phyloP scores from a whole-genome alignment of 768 basidiomycete species.

The Sporobolomyces roseus region DNA sequence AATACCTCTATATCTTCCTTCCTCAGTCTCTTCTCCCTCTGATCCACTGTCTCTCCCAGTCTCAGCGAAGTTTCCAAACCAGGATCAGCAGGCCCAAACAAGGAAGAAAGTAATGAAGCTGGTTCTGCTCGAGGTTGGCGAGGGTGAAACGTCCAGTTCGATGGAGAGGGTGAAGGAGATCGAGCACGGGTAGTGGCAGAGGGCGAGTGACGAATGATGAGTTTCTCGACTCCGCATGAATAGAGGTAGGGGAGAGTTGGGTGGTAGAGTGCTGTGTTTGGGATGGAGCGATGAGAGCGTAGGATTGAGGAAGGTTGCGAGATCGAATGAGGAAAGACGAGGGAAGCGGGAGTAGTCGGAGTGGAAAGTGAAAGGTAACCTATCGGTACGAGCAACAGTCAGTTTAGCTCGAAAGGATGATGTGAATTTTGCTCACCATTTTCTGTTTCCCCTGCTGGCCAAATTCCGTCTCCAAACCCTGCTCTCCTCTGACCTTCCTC shows the following conservation, averaged over 20 bases:
- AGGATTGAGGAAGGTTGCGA: constrained; percentile 2
- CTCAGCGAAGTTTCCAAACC: neutral
- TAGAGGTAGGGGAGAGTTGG: constrained; percentile 64
- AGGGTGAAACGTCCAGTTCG: neutral
- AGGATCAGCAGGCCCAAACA: neutral
- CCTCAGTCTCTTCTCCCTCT: constrained; percentile 5
- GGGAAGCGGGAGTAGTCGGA: neutral
- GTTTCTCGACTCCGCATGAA: constrained; percentile 66
- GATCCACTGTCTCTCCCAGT: neutral
- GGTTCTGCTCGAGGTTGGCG: neutral
- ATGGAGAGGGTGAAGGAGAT: neutral
- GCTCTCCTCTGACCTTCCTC: constrained; percentile 49
- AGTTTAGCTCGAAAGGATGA: constrained; percentile 39
- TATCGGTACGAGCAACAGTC: neutral
- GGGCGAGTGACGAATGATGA: constrained; percentile 25
- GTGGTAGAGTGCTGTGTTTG: constrained; percentile 70
- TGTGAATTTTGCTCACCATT: neutral
- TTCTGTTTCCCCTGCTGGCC: neutral
- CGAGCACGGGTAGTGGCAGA: neutral
- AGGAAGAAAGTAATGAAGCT: neutral
- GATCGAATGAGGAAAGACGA: constrained; percentile 20
- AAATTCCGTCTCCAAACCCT: constrained; percentile 49
- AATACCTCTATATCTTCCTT: constrained; percentile 23
- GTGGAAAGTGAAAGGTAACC: neutral
- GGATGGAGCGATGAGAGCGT: constrained; percentile 69